phyloP scores from a whole-genome alignment of 2,329 filamentous ascomycete genomes.

The Endothia cerciana region DNA sequence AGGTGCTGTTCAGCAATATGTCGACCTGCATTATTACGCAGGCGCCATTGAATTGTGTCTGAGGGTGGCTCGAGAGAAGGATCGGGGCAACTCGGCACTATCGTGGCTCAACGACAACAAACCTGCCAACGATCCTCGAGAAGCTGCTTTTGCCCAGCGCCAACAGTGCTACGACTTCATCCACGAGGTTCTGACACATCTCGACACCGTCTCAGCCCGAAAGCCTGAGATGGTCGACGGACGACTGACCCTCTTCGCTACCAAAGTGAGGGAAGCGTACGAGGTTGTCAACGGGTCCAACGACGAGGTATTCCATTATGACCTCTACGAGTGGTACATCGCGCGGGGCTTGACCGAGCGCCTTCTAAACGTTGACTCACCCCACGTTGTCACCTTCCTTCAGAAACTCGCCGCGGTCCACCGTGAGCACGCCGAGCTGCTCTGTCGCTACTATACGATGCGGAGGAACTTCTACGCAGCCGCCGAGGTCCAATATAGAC shows the following conservation, averaged over 20 bases:
- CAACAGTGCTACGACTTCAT: slow-evolving; percentile 86
- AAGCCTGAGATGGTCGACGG: slow-evolving; percentile 80
- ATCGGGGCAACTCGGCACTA: slow-evolving; percentile 83
- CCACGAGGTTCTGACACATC: slow-evolving; percentile 75
- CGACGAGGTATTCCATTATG: slow-evolving; percentile 94
- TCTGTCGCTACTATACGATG: slow-evolving; percentile 92
- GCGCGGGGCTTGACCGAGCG: slow-evolving; percentile 81
- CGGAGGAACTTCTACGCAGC: slow-evolving; percentile 83
- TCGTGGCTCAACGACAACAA: slow-evolving; percentile 86
- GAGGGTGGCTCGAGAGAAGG: slow-evolving; percentile 79
- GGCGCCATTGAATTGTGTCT: slow-evolving; percentile 89
- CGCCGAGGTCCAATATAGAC: slow-evolving; percentile 79
- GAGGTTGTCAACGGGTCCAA: slow-evolving; percentile 83
- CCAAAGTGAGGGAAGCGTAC: slow-evolving; percentile 86
- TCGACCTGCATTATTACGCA: slow-evolving; percentile 84
- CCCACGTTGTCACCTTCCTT: slow-evolving; percentile 85
- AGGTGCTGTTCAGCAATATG: slow-evolving; percentile 78
- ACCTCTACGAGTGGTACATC: slow-evolving; percentile 98
- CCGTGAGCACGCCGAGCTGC: slow-evolving; percentile 80
- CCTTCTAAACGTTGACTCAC: slow-evolving; percentile 81
- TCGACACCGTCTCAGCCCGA: slow-evolving; percentile 71
- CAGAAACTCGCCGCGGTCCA: slow-evolving; percentile 74
- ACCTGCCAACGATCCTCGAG: slow-evolving; percentile 71
- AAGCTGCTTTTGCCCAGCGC: slow-evolving; percentile 69
- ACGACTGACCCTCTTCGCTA: slow-evolving; percentile 73